Evolutionary conservation across 2,329 filamentous ascomycete species (phyloP), one percentile per base, ranked within the genome.

Genomic region (Fonsecaea nubica): DNA sequence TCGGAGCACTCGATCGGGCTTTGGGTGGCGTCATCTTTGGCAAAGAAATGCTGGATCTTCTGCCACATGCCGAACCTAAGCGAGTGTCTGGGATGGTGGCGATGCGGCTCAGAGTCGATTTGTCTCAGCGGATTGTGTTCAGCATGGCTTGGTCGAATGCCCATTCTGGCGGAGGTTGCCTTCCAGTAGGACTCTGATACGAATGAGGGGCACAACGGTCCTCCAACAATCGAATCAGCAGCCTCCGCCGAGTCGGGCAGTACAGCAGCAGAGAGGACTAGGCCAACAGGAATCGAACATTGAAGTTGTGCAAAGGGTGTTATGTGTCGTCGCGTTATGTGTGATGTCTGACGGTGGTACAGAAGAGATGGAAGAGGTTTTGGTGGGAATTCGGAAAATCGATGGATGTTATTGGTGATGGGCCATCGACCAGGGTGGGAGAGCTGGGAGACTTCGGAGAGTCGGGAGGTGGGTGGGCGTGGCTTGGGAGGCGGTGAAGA

Each of bases 21-120:
- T 42, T 66, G 63, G 10, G 56, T 66, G 13, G 60, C 60, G 38
- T 70, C 69, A 58, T 70, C 68, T 65, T 66, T 66, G 58, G 63
- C 59, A 60, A 69, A 71, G 42, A 71, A 77, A 63, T 62, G 63
- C 38, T 71, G 65, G 59, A 82, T 72, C 68, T 79, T 77, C 73
- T 81, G 80, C 79, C 79, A 81, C 77, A 82, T 80, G 71, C 80
- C 80, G 74, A 77, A 76, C 69, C 79, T 80, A 60, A 69, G 67
- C 35, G 48, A 53, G 52, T 68, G 65, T 60, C 63, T 68, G 61
- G 52, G 40, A 35, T 65, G 63, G 55, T 67, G 63, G 21, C 64
- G 65, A 60, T 63, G 64, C 36, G 68, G 65, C 64, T 71, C 69
- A 48, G 67, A 65, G 8, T 69, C 63, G 15, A 68, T 25, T 50